Base-by-base conservation (phyloP, 2,329 filamentous ascomycete species). In the Cyphellophora attinorum region DNA sequence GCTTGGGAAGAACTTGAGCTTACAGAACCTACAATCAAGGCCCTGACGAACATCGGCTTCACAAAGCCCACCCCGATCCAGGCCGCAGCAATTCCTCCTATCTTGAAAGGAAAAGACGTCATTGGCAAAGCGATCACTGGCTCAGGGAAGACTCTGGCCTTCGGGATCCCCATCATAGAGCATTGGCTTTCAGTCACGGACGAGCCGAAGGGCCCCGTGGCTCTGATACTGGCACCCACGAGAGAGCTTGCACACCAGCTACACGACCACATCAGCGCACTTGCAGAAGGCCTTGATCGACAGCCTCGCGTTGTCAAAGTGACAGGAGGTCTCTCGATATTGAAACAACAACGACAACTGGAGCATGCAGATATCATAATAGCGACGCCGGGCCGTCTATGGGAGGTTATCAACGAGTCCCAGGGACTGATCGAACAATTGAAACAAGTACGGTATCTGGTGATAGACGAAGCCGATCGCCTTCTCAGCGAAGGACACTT, bases 71-170 rank as follows among this genome's bases (percentile, higher is more conserved):
- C 88, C 0, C 61, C 72, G 1, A 94, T 98, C 38, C 91, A 98
- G 56, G 61, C 68, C 13, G 69, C 76, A 19, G 69, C 84, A 1
- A 93, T 98, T 48, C 88, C 91, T 0, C 73, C 83, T 34, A 83
- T 95, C 29, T 56, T 89, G 13, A 74, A 76, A 5, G 89, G 89
- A 0, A 82, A 84, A 54, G 89, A 98, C 58, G 81, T 96, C 11
- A 82, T 98, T 44, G 91, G 91, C 27, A 98, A 98, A 62, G 91
- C 91, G 2, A 81, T 89, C 8, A 98, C 91, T 0, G 91, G 91
- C 46, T 96, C 91, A 11, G 91, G 91, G 49, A 98, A 98, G 62
- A 98, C 91, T 0, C 65, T 98, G 29, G 89, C 91, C 0, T 98
- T 94, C 57, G 85, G 81, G 1, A 86, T 98, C 42, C 91, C 91